Conservation (phyloP, 768 basidiomycete genomes). For the Naganishia friedmannii region DNA sequence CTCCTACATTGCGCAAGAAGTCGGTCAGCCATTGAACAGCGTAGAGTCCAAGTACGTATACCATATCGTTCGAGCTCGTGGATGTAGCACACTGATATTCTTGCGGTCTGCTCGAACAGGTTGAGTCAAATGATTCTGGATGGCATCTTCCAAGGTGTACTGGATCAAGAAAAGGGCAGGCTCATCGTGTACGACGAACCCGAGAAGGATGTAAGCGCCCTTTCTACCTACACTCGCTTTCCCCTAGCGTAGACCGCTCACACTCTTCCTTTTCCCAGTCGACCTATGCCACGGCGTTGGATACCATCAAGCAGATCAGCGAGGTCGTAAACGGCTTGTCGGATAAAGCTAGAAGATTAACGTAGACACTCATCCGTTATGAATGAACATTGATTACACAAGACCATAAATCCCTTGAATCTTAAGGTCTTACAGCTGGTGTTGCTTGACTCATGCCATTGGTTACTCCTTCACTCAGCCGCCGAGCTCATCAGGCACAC, state of each 20-base stretch:
- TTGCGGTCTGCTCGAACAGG: constrained; percentile 54
- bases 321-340: constrained; percentile 93
- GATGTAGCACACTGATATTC: constrained; percentile 7
- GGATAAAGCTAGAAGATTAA: constrained; percentile 61
- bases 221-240: neutral
- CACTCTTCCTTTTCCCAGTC: constrained; percentile 57
- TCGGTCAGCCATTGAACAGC: constrained; percentile 78
- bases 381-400: neutral
- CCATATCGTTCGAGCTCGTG: neutral
- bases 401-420: no score
- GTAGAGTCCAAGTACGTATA: constrained; percentile 81
- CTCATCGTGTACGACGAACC: constrained; percentile 84
- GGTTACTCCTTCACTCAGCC: no score
- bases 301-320: constrained; percentile 81
- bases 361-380: neutral
- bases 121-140: constrained; percentile 98
- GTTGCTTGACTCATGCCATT: neutral
- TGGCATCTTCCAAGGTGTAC: constrained; percentile 85
- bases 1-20: constrained; percentile 76
- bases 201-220: constrained; percentile 70
- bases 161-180: constrained; percentile 94
- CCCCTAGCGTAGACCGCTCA: neutral
- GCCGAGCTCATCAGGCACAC: no score
- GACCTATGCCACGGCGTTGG: constrained; percentile 81
- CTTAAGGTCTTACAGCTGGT: neutral